These are phyloP conservation scores for Picea abies DNA, from an alignment of 83 land plant genomes.

Conservation along the genomic window DNA sequence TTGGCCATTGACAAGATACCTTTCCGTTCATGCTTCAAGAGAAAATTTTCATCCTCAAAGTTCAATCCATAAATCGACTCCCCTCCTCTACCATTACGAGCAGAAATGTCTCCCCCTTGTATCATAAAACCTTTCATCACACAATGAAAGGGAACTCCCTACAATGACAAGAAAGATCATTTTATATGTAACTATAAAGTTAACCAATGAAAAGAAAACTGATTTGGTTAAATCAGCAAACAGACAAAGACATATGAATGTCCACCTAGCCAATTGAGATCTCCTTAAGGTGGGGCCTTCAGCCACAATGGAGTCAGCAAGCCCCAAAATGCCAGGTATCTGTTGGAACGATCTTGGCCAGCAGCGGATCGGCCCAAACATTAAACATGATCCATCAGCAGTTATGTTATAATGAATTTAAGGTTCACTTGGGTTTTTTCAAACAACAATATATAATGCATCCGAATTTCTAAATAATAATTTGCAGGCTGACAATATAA, in stretches of 20 bases:
- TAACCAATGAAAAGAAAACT: background rate
- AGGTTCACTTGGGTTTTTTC: background rate
- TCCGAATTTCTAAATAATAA: background rate
- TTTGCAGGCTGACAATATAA: background rate
- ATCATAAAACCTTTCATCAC: slow-evolving; percentile 31
- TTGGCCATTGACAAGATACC: slow-evolving; percentile 35
- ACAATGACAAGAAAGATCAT: background rate
- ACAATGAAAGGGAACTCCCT: slow-evolving; percentile 32
- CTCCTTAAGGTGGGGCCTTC: background rate
- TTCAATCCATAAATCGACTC: slow-evolving; percentile 36
- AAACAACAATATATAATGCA: background rate
- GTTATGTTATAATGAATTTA: background rate
- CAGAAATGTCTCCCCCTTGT: slow-evolving; percentile 39
- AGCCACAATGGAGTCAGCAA: background rate
- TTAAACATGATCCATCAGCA: background rate
- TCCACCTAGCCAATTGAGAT: slow-evolving; percentile 8
- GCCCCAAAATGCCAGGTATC: background rate
- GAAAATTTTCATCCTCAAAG: slow-evolving; percentile 39
- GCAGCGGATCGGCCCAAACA: background rate
- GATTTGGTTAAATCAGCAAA: background rate
- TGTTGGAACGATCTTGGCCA: background rate
- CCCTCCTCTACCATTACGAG: slow-evolving; percentile 33
- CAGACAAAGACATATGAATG: background rate
- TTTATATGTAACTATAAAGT: too few species aligned
- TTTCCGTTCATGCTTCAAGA: slow-evolving; percentile 25